Percentiles rank a stretch among this genome's conserved stretches.
Evolutionary conservation across 352 stramenopile species (phyloP).

Genomic region (Blastocystis sp.): DNA sequence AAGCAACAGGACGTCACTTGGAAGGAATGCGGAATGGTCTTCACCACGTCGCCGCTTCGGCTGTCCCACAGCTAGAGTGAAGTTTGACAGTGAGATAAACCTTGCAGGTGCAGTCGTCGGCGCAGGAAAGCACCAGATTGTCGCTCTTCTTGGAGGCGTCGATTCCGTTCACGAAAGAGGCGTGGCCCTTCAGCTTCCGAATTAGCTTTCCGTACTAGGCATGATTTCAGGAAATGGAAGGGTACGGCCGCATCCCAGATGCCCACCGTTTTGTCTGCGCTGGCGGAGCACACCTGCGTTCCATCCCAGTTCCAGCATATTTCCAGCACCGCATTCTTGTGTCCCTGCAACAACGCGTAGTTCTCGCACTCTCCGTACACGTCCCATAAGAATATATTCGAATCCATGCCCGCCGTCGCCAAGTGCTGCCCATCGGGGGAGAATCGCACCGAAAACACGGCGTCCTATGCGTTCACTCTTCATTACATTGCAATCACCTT

Average conservation of each 20-base stretch:
- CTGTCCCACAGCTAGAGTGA: slow-evolving; percentile 77
- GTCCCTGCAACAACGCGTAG: slow-evolving; percentile 78
- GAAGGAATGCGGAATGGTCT: slow-evolving; percentile 79
- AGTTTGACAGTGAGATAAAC: neutral
- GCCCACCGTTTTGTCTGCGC: slow-evolving; percentile 80
- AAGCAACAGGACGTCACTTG: slow-evolving; percentile 82
- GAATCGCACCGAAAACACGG: slow-evolving; percentile 57
- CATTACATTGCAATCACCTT: neutral
- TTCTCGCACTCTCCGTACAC: slow-evolving; percentile 82
- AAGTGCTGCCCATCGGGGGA: slow-evolving; percentile 66
- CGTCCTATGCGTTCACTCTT: slow-evolving; percentile 32
- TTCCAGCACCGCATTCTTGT: slow-evolving; percentile 84
- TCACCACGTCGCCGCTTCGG: slow-evolving; percentile 77
- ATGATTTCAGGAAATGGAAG: neutral
- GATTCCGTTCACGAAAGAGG: slow-evolving; percentile 79
- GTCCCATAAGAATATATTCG: slow-evolving; percentile 78
- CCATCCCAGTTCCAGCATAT: slow-evolving; percentile 84
- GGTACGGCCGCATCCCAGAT: slow-evolving; percentile 77
- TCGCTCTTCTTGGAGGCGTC: slow-evolving; percentile 79
- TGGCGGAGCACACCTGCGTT: slow-evolving; percentile 77
- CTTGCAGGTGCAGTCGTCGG: slow-evolving; percentile 79
- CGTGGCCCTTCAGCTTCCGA: slow-evolving; percentile 80
- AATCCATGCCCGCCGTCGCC: slow-evolving; percentile 60
- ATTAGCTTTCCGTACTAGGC: slow-evolving; percentile 73
- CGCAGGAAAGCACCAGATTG: slow-evolving; percentile 79